phyloP scores from a whole-genome alignment of 768 basidiomycete genomes.

The Mrakia blollopis region DNA sequence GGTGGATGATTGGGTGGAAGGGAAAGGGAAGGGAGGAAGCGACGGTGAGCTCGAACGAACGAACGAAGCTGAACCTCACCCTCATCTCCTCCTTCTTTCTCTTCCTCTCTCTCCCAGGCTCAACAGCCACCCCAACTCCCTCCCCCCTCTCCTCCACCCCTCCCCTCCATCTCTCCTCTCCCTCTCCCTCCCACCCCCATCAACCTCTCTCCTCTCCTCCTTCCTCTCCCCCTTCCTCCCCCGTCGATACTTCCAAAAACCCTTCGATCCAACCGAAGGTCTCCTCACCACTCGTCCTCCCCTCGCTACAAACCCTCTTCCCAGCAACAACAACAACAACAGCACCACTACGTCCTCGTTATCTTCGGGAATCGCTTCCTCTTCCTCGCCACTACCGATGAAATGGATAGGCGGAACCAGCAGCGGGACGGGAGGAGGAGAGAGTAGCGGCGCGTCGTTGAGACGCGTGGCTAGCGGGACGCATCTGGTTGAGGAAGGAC shows the following conservation, averaged over 20 bases:
- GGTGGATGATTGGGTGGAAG: neutral
- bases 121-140: slow-evolving; percentile 1
- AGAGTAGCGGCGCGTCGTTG: neutral
- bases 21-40: neutral
- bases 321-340: no score
- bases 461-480: neutral
- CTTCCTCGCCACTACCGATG: neutral
- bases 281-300: slow-evolving; percentile 14
- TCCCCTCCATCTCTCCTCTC: neutral
- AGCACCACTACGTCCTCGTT: neutral
- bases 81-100: neutral
- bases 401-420: slow-evolving; percentile 1
- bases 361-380: neutral
- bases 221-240: slow-evolving; percentile 22
- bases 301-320: neutral
- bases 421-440: neutral
- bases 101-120: slow-evolving; percentile 13
- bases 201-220: neutral
- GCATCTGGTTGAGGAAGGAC: neutral
- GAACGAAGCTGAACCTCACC: slow-evolving; percentile 1
- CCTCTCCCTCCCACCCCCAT: slow-evolving; percentile 12
- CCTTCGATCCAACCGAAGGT: slow-evolving; percentile 10
- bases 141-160: neutral
- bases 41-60: neutral
- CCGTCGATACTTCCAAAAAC: slow-evolving; percentile 16